Evolutionary conservation across 164 flowering plant species (phyloP), one percentile per base, ranked within the genome.

Genomic region (Sedum album): DNA sequence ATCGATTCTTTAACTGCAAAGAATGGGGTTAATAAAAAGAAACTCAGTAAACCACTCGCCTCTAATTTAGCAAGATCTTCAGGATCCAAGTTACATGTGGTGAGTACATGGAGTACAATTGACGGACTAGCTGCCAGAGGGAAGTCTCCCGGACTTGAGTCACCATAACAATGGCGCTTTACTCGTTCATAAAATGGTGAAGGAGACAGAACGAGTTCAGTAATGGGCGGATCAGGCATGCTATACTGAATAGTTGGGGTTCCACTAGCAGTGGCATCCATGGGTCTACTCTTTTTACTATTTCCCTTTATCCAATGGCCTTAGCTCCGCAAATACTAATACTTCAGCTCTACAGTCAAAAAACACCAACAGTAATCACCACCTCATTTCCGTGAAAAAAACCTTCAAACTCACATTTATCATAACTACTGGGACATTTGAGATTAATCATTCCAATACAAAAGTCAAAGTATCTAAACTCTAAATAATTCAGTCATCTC

Each of bases 21-120:
- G 38, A 21, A 66, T 48, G 28, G 6, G 5, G 31, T 23, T 33
- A 20, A 18, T 23, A 15, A 2, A 21, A 61, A 78, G 23, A 0
- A 7, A 64, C 20, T 41, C 23, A 48, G 57, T 11, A 69, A 6
- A 48, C 28, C n/a, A 80, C 97, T 87, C 83, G 96, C 99, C 99
- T 95, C 99, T 51, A 95, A 85, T 41, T 80, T 92, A 36, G 99
- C 97, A 67, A 95, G 97, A 75, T 95, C 99, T 71, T 88, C 90
- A 17, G 99, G 91, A 69, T 92, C 97, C 78, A 95, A 76, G 76
- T 86, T 83, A 78, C 96, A 88, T 23, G 83, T 85, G 0, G 97
- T 86, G 30, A 95, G 97, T 60, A 95, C 92, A 85, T 95, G 96
- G 60, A 95, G 99, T 30, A 95, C 93, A 77, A 92, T 89, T 39